Base-by-base conservation (phyloP, 2,329 filamentous ascomycete genomes). In the Monosporascus sp. region DNA sequence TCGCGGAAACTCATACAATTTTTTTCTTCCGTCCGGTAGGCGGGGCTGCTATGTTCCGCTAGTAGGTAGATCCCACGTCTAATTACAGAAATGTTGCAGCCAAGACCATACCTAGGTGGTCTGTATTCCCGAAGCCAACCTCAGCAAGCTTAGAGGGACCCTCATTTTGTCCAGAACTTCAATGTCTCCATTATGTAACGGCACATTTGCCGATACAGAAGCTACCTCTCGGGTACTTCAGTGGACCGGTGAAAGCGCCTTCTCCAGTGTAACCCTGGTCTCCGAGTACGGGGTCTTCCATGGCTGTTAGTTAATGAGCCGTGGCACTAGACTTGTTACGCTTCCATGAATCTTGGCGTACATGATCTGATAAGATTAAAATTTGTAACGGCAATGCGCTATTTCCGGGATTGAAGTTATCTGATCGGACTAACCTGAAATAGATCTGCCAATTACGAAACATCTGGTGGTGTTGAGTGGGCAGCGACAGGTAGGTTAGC, bases 311-410 rank as follows among this genome's bases (percentile, higher is more conserved):
- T 20, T 20, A 42, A 42, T 14, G 17, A 15, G 18, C 17, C 11
- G 7, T 20, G 6, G 18, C n/a, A 42, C 39, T 42, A 42, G 37
- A 20, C 9, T 20, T 14, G 5, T 24, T n/a, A 24, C 8, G 15
- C 7, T 24, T 47, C 6, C 3, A 47, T 44, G 38, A 38, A n/a
- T 38, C 59, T 62, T 62, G 59, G 59, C 59, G 51, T 57, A 58
- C 55, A 62, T 57, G 61, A 68, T 68, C 65, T 64, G 65, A 66
- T 67, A 67, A 67, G 65, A 66, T 67, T 60, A 61, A 61, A 48
- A 44, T 45, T 27, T 50, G 48, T 54, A 36, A 57, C 22, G 8
- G 20, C 17, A 27, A 27, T 24, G 48, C 37, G 37, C 48, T 24
- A 41, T 50, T 41, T 24, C 25, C 41, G 18, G n/a, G 39, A 51